Base-by-base conservation (phyloP, 768 basidiomycete species). In the Imleria badia region DNA sequence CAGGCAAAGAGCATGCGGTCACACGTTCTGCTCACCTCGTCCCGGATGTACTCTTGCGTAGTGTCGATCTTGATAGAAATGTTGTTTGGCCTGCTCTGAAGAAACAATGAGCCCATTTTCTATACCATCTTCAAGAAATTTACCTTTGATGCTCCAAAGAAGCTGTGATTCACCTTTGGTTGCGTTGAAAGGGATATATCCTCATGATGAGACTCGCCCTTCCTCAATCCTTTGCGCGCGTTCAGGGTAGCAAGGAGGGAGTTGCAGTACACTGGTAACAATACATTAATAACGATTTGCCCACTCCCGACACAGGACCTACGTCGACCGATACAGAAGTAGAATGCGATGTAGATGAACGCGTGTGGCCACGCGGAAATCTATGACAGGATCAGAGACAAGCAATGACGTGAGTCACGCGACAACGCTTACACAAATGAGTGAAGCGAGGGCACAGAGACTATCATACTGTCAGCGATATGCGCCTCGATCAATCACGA, bases 51-150 rank as follows among this genome's bases (percentile, higher is more conserved):
- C 57, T 85, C 83, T 44, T 81, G 76, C 35, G 76, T 83, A 7
- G 83, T 84, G 63, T 85, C 82, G 51, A 86, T 81, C 69, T 83
- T 83, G 71, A 86, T 84, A 30, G 83, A 82, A 58, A 86, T 81
- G 58, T 80, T 80, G 46, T 78, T 76, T 42, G 76, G 75, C 59
- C 43, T 2, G 5, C 45, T 56, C 67, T 65, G 44, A 47, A 29
- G 5, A 10, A 13, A 22, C 26, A n/a, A 50, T 58, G 19, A 35
- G 41, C 2, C 38, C 20, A 19, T 10, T 14, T 12, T 6, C 26
- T 7, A 17, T 9, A 2, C 11, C 4, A 36, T 14, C 14, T 14
- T 31, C 20, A 7, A 13, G 10, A 17, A 13, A 51, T 52, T 1
- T 43, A 55, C 68, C 47, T 11, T 55, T 36, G 55, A 20, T 6